A percentile compares a stretch with the other conserved stretches of the same genome.
phyloP scores from a whole-genome alignment of 2,329 filamentous ascomycete species.

The Hymenoscyphus linearis region DNA sequence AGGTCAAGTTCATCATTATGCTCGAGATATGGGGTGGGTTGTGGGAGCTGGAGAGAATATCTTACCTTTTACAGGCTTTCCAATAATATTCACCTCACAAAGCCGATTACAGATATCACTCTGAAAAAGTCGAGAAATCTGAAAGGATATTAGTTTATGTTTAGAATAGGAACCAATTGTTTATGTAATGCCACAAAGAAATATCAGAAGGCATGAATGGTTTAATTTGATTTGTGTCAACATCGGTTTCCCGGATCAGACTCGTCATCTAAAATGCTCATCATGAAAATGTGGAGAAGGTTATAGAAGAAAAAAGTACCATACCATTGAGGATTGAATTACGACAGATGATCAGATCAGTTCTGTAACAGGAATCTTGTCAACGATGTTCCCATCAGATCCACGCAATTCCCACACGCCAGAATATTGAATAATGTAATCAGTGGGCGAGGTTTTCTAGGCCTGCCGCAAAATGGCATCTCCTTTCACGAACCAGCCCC shows the following conservation, averaged over 20 bases:
- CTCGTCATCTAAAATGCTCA: conserved; percentile 67
- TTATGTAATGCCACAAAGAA: conserved; percentile 28
- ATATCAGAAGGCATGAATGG: conserved; percentile 65
- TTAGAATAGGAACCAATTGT: neutral
- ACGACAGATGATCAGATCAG: neutral
- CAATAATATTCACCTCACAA: neutral
- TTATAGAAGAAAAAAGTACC: conserved; percentile 18
- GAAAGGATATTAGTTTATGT: conserved; percentile 16
- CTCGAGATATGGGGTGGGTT: conserved; percentile 22
- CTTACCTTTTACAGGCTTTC: neutral
- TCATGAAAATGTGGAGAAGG: conserved; percentile 33
- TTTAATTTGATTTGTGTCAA: conserved; percentile 59
- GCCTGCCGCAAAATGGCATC: conserved; percentile 91
- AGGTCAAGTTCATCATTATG: conserved; percentile 77
- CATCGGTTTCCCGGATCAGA: conserved; percentile 71
- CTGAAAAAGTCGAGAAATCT: neutral
- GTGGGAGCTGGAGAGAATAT: neutral
- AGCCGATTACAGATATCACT: neutral
- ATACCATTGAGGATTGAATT: conserved; percentile 1
- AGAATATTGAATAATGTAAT: conserved; percentile 37
- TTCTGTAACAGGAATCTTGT: neutral
- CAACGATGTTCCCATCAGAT: neutral
- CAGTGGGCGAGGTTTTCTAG: conserved; percentile 99
- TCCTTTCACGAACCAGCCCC: conserved; percentile 62
- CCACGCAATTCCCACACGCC: neutral